Base-by-base conservation (phyloP, 2,329 filamentous ascomycete genomes). In the Atkinsonella texensis region DNA sequence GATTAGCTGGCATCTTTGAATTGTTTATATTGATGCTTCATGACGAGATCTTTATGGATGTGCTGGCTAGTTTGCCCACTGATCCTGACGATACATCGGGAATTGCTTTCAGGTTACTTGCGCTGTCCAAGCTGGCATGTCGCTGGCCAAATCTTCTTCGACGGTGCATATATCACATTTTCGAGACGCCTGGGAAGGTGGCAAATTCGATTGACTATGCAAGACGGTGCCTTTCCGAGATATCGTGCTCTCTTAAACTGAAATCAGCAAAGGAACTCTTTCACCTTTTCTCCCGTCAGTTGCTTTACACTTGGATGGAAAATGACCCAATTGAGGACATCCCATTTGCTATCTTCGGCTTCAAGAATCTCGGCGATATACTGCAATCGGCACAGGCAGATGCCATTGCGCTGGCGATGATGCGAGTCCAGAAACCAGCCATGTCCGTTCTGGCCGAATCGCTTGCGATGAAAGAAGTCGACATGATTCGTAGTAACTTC, bases 281-380 rank as follows among this genome's bases (percentile, higher is more conserved):
- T 62, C 73, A 74, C 6, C 72, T 97, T 0, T 98, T 97, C 62
- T 83, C 88, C 7, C 83, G 90, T 2, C 93, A 98, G 61, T 74
- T 98, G 7, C 72, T 97, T 3, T 95, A 88, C 63, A 95, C 89
- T 0, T 98, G 90, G 91, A 78, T 94, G 3, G 81, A 88, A 55
- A 70, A 70, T 1, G 78, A 84, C 53, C 68, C 71, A 1, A 71
- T 95, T 8, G 72, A 77, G n/a, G 74, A 80, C 3, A 86, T 98
- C 47, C 91, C 93, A 0, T 95, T 80, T 61, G 72, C 75, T n/a
- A 86, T 93, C 2, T 98, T 98, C 65, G 85, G 83, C 1, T 98
- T 94, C 62, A 53, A 68, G 1, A 80, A 69, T 15, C 74, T 97
- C 2, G 65, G 74, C 17, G 82, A 87, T 4, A 76, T 98, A 49